Percentiles rank a stretch among this genome's conserved stretches.
phyloP scores from a whole-genome alignment of 2,329 filamentous ascomycete genomes.

The Pestalotiopsis sp. region DNA sequence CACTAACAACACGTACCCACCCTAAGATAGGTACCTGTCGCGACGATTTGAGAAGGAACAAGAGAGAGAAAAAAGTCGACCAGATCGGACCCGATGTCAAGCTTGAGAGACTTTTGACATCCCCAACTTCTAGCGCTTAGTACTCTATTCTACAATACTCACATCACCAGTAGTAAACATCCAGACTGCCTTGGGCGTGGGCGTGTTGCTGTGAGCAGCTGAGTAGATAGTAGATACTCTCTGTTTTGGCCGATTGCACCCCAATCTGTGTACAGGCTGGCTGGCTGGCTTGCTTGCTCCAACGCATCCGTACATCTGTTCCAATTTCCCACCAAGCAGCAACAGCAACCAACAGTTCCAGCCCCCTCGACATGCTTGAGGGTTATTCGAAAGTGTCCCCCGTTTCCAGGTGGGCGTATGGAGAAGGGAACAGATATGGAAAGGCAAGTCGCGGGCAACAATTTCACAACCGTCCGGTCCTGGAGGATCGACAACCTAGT shows the following conservation, averaged over 20 bases:
- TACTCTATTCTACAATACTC: neutral
- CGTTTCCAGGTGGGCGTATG: too few species aligned
- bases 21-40: too few species aligned
- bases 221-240: neutral
- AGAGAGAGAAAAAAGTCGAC: neutral
- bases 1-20: too few species aligned
- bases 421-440: neutral
- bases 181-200: too few species aligned
- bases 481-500: neutral
- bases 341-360: neutral
- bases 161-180: too few species aligned
- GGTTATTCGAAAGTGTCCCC: too few species aligned
- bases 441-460: neutral
- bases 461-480: neutral
- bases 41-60: too few species aligned
- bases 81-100: neutral
- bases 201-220: neutral
- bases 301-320: neutral
- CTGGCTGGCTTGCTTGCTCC: neutral
- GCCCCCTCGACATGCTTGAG: neutral
- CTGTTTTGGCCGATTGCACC: neutral
- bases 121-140: neutral
- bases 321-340: neutral
- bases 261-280: too few species aligned
- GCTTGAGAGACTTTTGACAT: neutral